Base-by-base conservation (phyloP, 805 yeast species). In the Myxozyma mucilagina region DNA sequence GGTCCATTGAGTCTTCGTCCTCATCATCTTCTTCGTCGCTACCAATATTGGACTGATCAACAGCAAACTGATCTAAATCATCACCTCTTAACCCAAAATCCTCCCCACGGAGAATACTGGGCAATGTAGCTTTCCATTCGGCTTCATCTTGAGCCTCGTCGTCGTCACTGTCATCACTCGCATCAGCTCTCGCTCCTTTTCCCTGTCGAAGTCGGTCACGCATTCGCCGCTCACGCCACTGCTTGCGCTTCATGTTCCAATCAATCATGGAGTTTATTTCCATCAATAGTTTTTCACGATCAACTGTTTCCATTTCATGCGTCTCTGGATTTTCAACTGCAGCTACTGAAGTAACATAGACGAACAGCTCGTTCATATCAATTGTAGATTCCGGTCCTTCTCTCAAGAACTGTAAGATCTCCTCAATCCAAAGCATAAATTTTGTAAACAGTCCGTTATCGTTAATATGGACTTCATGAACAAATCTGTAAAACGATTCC, bases 391-490 rank as follows among this genome's bases (percentile, higher is more conserved):
- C 47, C 18, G 68, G 58, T 59, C 92, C 89, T 55, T 79, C 77
- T 59, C 89, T 81, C 53, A 92, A 75, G 63, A 89, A 83, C 11
- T 77, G 75, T 32, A 91, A 76, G 55, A 90, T 84, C 18, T 79
- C 76, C 60, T 87, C 84, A 48, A 90, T 78, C 97, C 97, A 93
- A 5, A 73, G 73, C 48, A 90, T 80, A 55, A 94, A 75, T 3
- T 85, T 84, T 53, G 85, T 84, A 74, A 93, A 93, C 4, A 93
- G 75, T 4, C 85, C 82, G 41, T 84, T 78, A 70, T 93, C 98
- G 65, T 88, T 84, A n/a, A 80, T 63, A 72, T 92, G 91, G n/a
- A 91, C 82, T 56, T 87, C 85, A 70, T 90, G 93, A 60, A 93
- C 79, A 70, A 93, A 94, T 56, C 77, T 77, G 78, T 89, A 89